phyloP scores from a whole-genome alignment of 768 basidiomycete species.

The Podaxis sp. region DNA sequence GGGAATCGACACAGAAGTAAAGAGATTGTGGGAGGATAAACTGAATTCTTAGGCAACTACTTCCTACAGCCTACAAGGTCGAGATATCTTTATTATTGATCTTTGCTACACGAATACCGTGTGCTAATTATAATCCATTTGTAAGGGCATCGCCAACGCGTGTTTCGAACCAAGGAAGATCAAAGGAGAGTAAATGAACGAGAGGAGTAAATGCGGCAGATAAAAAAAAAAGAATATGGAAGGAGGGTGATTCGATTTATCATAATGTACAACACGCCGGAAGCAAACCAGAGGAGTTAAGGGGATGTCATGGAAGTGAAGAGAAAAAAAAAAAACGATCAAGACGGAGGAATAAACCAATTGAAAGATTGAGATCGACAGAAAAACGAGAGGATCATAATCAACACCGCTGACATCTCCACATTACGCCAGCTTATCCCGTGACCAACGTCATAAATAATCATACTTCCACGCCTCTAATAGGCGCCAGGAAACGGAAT shows the following conservation, averaged over 20 bases:
- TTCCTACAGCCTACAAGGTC: too few species aligned
- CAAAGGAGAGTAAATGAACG: background rate
- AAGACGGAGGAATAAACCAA: background rate
- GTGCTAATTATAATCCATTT: conserved; percentile 5
- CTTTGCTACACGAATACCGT: background rate
- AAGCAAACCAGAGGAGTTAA: background rate
- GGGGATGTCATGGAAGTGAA: background rate
- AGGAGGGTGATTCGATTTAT: background rate
- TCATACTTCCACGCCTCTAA: background rate
- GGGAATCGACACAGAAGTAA: conserved; percentile 39
- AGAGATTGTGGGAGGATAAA: conserved; percentile 47
- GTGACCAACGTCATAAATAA: background rate
- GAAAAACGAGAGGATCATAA: background rate
- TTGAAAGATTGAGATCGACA: background rate
- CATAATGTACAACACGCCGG: background rate
- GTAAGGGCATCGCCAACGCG: background rate
- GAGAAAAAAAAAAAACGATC: background rate
- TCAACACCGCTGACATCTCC: background rate
- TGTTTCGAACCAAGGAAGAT: background rate
- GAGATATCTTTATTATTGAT: background rate
- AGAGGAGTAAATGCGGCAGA: background rate
- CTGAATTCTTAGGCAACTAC: background rate
- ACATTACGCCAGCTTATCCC: background rate
- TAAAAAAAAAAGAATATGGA: background rate
- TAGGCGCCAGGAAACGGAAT: background rate